Base-by-base conservation (phyloP, 495 filamentous ascomycete species). In the Extremus antarcticus region DNA sequence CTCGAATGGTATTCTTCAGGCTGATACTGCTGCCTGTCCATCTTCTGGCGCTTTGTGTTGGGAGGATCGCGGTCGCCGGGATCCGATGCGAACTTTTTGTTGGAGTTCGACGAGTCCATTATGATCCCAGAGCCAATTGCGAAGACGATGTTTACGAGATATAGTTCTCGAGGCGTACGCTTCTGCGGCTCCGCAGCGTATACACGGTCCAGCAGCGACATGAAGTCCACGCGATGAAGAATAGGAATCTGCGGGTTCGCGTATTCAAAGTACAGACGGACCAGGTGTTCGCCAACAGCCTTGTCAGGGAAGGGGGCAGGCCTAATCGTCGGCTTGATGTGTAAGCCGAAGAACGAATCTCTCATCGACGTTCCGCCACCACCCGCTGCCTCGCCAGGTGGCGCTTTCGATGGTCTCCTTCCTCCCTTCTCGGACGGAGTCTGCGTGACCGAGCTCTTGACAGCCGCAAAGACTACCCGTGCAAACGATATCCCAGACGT, bases 101-200 rank as follows among this genome's bases (percentile, higher is more conserved):
- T 69, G 25, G 59, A 64, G 20, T 69, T 65, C 22, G 78, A 74
- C 54, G 80, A 84, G 49, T 84, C 86, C 59, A 95, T 80, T 57
- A 95, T 94, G 59, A 95, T 94, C 0, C 90, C 91, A 13, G 88
- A 86, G 9, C 91, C 91, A 57, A 96, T 95, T 4, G 91, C 91
- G 71, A 91, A 97, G n/a, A 96, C 91, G 67, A 97, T 96, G 68
- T 95, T 95, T 47, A 96, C 76, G 68, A 90, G 80, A 65, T 96
- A 97, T 15, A 90, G 79, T 68, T 94, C 90, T 49, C 87, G 79
- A 8, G 90, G 81, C 19, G 85, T 87, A 25, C 88, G 79, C 53
- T 79, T 78, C 54, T 81, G 80, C 50, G 79, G 80, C 32, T 84
- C 80, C 8, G 80, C 72, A 2, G 76, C 72, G 67, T 92, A 97